These are phyloP conservation scores for Auriscalpium vulgare DNA, from an alignment of 768 basidiomycete genomes.

Conservation along the genomic window DNA sequence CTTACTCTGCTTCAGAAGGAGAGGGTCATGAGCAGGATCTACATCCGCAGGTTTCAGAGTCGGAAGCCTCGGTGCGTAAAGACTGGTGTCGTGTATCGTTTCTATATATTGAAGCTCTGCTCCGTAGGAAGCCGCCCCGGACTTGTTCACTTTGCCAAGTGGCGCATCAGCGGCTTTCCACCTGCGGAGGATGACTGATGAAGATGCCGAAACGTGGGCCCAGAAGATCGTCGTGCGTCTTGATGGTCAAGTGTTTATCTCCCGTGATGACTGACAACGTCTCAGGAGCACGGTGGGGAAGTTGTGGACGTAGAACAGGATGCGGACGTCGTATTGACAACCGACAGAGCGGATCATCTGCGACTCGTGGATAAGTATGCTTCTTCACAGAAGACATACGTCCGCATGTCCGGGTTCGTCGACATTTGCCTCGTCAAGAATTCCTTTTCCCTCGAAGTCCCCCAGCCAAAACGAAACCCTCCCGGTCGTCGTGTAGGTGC, in stretches of 20 bases:
- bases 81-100: no score
- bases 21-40: no score
- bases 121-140: background rate
- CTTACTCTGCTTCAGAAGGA: no score
- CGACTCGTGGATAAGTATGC: conserved; percentile 5
- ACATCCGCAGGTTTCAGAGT: no score
- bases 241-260: background rate
- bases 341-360: background rate
- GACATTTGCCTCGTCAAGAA: conserved; percentile 5
- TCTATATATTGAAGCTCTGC: no score
- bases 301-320: background rate
- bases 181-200: background rate
- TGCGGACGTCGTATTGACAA: conserved; percentile 8
- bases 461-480: background rate
- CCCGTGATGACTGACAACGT: background rate
- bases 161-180: background rate
- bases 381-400: conserved; percentile 6
- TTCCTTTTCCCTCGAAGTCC: conserved; percentile 2
- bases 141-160: background rate
- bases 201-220: background rate
- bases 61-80: no score
- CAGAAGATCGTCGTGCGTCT: background rate
- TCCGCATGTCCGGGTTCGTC: conserved; percentile 12
- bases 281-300: conserved; percentile 8
- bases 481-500: background rate